These are phyloP conservation scores for Phlebiopsis gigantea DNA, from an alignment of 768 basidiomycete species.

Conservation along the genomic window DNA sequence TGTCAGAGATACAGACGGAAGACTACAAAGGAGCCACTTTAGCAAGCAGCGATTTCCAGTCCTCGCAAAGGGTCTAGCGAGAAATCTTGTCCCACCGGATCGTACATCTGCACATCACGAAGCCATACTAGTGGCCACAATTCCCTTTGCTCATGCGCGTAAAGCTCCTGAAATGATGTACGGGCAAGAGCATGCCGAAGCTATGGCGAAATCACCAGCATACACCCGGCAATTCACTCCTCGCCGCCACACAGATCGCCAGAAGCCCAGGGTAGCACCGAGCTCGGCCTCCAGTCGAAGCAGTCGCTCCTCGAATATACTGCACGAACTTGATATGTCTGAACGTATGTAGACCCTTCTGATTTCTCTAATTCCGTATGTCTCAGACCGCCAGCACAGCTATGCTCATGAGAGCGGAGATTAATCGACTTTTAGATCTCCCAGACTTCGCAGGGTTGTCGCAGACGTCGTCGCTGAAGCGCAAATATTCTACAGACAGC, in stretches of 20 bases:
- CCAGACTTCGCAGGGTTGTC: slow-evolving; percentile 18
- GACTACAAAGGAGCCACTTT: slow-evolving; percentile 56
- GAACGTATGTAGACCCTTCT: too few species aligned
- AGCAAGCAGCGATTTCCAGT: slow-evolving; percentile 54
- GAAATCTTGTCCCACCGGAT: not conserved
- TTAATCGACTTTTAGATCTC: slow-evolving; percentile 12
- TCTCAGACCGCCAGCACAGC: too few species aligned
- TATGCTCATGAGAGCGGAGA: slow-evolving; percentile 11
- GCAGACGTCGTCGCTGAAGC: not conserved
- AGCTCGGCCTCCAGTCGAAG: slow-evolving; percentile 17
- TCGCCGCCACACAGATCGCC: not conserved
- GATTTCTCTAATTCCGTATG: too few species aligned
- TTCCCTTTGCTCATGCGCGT: slow-evolving; percentile 23
- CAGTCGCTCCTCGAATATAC: slow-evolving; percentile 9
- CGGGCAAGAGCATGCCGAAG: not conserved
- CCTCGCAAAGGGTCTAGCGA: slow-evolving; percentile 28
- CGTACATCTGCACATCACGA: not conserved
- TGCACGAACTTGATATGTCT: slow-evolving; percentile 12
- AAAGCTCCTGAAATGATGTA: not conserved
- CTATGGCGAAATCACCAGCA: not conserved
- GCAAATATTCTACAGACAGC: not conserved
- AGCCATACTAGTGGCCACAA: slow-evolving; percentile 4
- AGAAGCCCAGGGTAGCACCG: too few species aligned
- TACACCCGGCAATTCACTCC: not conserved
- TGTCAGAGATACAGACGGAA: slow-evolving; percentile 48